Evolutionary conservation across 1,284 basidiomycete genomes (phyloP).

Genomic region (Ustilago sp.): DNA sequence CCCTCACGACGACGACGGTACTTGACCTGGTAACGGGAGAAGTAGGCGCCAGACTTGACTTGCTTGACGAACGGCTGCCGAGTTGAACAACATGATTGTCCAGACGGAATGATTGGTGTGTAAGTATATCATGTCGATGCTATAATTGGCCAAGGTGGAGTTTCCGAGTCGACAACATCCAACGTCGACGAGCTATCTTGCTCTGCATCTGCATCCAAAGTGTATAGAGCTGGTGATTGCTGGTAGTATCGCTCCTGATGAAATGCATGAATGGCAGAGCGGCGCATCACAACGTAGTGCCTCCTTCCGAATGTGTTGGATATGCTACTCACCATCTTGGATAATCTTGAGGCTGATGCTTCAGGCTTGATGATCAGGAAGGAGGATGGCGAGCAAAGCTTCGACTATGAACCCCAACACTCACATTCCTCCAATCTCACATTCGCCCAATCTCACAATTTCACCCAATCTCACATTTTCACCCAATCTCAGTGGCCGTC

Average conservation of each 20-base stretch:
- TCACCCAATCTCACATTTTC: no score
- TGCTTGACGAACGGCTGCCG: conserved; percentile 73
- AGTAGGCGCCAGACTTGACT: conserved; percentile 82
- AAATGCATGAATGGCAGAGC: conserved; percentile 17
- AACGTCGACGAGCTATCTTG: neutral
- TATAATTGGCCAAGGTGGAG: neutral
- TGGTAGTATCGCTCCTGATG: neutral
- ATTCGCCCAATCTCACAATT: no score
- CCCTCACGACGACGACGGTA: conserved; percentile 84
- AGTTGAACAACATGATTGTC: neutral
- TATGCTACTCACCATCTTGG: conserved; percentile 50
- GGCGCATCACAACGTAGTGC: conserved; percentile 13
- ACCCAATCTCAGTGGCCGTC: no score
- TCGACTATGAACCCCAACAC: conserved; percentile 14
- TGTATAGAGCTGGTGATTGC: neutral
- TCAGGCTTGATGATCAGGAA: conserved; percentile 55
- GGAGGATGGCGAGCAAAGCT: conserved; percentile 27
- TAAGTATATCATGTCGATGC: conserved; percentile 18
- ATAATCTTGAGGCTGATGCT: conserved; percentile 52
- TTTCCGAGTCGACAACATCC: conserved; percentile 14
- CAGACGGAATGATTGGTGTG: neutral
- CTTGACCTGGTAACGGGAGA: conserved; percentile 81
- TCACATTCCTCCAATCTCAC: neutral
- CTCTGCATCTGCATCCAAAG: neutral
- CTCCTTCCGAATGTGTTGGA: neutral